A percentile compares a stretch with the other conserved stretches of the same genome.
phyloP scores from a whole-genome alignment of 2,329 filamentous ascomycete genomes.

The Pezicula neosporulosa region DNA sequence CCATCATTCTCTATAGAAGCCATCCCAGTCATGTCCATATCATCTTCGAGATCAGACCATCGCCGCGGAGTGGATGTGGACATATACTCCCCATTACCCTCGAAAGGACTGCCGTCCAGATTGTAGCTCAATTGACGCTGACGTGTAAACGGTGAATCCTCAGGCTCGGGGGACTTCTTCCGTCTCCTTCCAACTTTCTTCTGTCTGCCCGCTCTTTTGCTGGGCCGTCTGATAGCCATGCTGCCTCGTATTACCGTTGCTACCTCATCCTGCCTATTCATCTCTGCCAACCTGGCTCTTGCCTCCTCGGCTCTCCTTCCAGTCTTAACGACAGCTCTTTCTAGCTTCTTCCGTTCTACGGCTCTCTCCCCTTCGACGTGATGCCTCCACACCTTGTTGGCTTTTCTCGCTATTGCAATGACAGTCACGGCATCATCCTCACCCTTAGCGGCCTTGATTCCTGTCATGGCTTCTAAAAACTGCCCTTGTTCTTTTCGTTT shows the following conservation, averaged over 20 bases:
- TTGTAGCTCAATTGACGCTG: not conserved
- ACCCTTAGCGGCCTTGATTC: conserved; percentile 59
- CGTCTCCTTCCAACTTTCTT: not conserved
- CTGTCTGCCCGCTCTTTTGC: conserved; percentile 1
- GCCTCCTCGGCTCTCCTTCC: conserved; percentile 8
- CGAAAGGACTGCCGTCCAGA: not conserved
- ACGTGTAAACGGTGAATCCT: too few relatives aligned
- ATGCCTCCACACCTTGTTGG: conserved; percentile 16
- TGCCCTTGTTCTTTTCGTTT: conserved; percentile 38
- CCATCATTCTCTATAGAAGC: not conserved
- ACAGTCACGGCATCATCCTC: conserved; percentile 65
- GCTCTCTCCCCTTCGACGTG: conserved; percentile 11
- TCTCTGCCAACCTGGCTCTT: conserved; percentile 12
- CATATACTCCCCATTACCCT: not conserved
- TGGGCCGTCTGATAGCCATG: conserved; percentile 1
- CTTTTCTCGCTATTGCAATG: conserved; percentile 37
- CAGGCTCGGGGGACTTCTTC: not conserved
- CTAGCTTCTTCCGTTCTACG: conserved; percentile 12
- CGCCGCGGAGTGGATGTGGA: not conserved
- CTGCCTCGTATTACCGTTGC: not conserved
- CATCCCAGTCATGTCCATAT: not conserved
- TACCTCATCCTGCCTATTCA: conserved; percentile 14
- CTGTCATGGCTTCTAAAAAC: conserved; percentile 65
- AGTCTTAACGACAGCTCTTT: conserved; percentile 11
- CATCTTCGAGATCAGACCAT: conserved; percentile 1